Base-by-base conservation (phyloP, 495 filamentous ascomycete genomes). In the Cetradonia linearis region DNA sequence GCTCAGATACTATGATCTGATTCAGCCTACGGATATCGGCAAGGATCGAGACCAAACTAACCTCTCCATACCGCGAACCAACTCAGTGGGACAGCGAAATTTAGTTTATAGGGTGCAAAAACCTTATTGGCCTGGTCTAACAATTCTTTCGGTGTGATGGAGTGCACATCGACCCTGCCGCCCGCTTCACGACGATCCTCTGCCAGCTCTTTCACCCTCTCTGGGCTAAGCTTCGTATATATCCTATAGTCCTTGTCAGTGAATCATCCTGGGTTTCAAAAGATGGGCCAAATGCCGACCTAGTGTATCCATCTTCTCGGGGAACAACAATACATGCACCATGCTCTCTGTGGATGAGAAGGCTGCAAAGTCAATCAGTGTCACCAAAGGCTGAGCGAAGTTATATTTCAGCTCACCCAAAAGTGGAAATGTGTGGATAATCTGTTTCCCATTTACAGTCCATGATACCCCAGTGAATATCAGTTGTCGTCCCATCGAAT, bases 51-150 rank as follows among this genome's bases (percentile, higher is more conserved):
- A 25, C 13, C 28, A 30, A 30, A 57, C 56, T 46, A 60, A 69
- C 70, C 67, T 40, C 72, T 74, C 72, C 72, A 74, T n/a, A 74
- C 64, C 5, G 72, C 67, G 42, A 73, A 75, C 71, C 73, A 75
- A 47, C 67, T 71, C 36, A 74, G 47, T 28, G 69, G 65, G 33
- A 66, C 53, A 0, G 62, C 72, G 38, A 75, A 74, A 27, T 56
- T 61, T 18, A 74, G 40, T 18, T 61, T 71, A 57, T 72, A 73
- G 13, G 72, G 72, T 8, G 72, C 65, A 52, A 75, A 70, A 3
- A 72, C 70, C 23, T 57, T 61, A 40, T 72, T 72, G 5, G 70
- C 57, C 63, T 72, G 70, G 30, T 64, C 65, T 2, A 72, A 63
- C 10, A 72, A 70, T 53, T 71, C 70, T 42, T 72, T 68, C 1